Evolutionary conservation across 129 eudicot genomes (phyloP).

Genomic region (Pittosporum tobira): DNA sequence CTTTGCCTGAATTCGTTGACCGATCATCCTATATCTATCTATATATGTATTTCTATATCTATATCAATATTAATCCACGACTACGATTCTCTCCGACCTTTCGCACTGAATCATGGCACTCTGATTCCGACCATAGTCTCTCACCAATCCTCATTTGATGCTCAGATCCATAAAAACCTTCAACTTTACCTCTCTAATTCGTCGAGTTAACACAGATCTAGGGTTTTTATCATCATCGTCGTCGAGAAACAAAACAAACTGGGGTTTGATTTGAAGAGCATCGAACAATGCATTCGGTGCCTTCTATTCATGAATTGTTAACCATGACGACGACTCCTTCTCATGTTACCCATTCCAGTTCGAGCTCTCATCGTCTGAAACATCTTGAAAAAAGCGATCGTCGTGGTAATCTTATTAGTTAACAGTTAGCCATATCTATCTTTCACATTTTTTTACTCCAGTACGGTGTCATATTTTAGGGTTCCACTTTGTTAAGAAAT

Average conservation of each 20-base stretch:
- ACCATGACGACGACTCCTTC: slow-evolving; percentile 17
- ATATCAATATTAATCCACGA: slow-evolving; percentile 1
- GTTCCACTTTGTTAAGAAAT: slow-evolving; percentile 6
- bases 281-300: slow-evolving; percentile 96
- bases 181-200: slow-evolving; percentile 13
- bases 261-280: slow-evolving; percentile 53
- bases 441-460: slow-evolving; percentile 1
- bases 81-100: slow-evolving; percentile 11
- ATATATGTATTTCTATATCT: slow-evolving; percentile 17
- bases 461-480: slow-evolving; percentile 9
- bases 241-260: slow-evolving; percentile 8
- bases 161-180: neutral
- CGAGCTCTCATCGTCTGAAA: slow-evolving; percentile 77
- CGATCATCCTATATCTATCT: neutral
- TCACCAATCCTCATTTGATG: slow-evolving; percentile 19
- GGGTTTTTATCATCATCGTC: neutral
- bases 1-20: slow-evolving; percentile 26
- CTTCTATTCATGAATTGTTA: slow-evolving; percentile 23
- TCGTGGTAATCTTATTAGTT: slow-evolving; percentile 92
- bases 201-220: slow-evolving; percentile 8
- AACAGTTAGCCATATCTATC: slow-evolving; percentile 24
- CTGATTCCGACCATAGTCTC: slow-evolving; percentile 26
- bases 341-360: slow-evolving; percentile 33
- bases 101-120: slow-evolving; percentile 19
- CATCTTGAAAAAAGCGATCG: slow-evolving; percentile 80